A percentile compares a stretch with the other conserved stretches of the same genome.
phyloP scores from a whole-genome alignment of 352 stramenopile species.

The Phytophthora rubi region DNA sequence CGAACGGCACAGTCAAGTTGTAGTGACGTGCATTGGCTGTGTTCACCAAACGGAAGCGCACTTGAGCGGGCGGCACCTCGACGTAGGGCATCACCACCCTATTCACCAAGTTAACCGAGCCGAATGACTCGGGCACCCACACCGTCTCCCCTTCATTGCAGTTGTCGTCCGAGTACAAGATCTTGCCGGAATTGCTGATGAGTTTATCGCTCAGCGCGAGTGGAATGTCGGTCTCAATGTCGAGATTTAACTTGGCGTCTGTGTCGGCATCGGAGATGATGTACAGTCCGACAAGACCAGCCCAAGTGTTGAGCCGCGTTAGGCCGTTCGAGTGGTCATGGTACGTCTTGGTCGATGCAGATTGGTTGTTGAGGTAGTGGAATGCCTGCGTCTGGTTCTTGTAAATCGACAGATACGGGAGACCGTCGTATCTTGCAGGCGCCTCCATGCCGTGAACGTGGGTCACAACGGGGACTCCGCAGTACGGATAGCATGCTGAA shows the following conservation, averaged over 20 bases:
- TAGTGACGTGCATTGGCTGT: constrained; percentile 77
- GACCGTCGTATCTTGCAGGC: constrained; percentile 52
- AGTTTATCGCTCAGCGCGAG: constrained; percentile 50
- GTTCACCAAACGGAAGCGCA: constrained; percentile 72
- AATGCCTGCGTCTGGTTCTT: constrained; percentile 56
- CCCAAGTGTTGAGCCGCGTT: constrained; percentile 66
- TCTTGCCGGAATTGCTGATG: constrained; percentile 46
- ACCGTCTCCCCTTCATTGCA: constrained; percentile 40
- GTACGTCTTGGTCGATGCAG: constrained; percentile 61
- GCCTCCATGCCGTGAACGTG: constrained; percentile 65
- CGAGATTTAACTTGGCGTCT: constrained; percentile 51
- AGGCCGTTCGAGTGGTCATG: constrained; percentile 66
- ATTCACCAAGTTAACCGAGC: constrained; percentile 61
- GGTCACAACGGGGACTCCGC: constrained; percentile 56
- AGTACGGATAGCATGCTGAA: constrained; percentile 62
- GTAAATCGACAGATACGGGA: constrained; percentile 60
- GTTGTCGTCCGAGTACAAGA: constrained; percentile 65
- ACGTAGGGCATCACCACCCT: constrained; percentile 68
- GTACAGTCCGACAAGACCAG: constrained; percentile 57
- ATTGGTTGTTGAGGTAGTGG: constrained; percentile 68
- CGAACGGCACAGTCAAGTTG: constrained; percentile 79
- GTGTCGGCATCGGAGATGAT: constrained; percentile 52
- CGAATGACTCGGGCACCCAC: constrained; percentile 66
- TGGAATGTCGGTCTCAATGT: constrained; percentile 63
- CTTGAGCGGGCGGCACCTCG: constrained; percentile 67